phyloP scores from a whole-genome alignment of 768 basidiomycete species.

The Phanerochaete carnosa region DNA sequence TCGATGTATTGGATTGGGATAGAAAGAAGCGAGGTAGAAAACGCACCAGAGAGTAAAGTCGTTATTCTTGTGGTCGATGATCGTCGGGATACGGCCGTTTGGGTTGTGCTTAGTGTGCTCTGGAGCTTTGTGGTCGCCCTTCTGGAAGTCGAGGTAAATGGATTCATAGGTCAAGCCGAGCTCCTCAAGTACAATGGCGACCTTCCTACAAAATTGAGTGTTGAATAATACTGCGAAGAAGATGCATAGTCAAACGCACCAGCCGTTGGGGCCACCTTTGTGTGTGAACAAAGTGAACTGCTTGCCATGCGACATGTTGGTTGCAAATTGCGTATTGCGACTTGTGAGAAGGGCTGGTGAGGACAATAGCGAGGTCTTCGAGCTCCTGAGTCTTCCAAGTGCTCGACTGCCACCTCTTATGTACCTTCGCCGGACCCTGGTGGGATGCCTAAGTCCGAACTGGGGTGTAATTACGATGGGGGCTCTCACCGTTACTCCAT shows the following conservation, averaged over 20 bases:
- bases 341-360: not conserved
- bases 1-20: not conserved
- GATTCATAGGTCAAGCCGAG: conserved; percentile 16
- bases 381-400: too few species aligned
- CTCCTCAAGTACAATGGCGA: conserved; percentile 14
- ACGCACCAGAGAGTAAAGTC: conserved; percentile 24
- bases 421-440: too few species aligned
- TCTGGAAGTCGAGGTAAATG: conserved; percentile 12
- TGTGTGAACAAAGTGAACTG: conserved; percentile 24
- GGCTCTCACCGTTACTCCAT: too few species aligned
- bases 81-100: conserved; percentile 29
- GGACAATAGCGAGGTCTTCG: too few species aligned
- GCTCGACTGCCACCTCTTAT: too few species aligned
- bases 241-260: conserved; percentile 2
- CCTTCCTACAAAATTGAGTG: conserved; percentile 5
- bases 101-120: conserved; percentile 21
- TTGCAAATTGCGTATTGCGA: not conserved
- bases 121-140: conserved; percentile 14
- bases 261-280: conserved; percentile 17
- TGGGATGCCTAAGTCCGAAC: too few species aligned
- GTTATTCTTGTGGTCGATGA: conserved; percentile 23
- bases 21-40: not conserved
- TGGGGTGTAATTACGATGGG: too few species aligned
- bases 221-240: not conserved
- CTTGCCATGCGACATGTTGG: conserved; percentile 20